Conservation (phyloP, 2,329 filamentous ascomycete species). For the Diaporthe humulicola region DNA sequence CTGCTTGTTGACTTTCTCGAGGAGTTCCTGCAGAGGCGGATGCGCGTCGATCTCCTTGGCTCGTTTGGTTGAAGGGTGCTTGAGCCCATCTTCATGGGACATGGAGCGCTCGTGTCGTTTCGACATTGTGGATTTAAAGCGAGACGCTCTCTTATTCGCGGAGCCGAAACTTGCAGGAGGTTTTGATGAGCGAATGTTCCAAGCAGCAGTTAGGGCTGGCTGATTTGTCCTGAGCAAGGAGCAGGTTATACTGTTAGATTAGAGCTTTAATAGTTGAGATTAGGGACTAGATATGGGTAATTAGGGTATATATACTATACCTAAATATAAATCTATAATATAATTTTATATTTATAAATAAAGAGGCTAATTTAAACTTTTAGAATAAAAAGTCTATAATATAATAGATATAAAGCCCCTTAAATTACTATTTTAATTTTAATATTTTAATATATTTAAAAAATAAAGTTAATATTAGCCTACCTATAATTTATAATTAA, state of each 20-base stretch:
- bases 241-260: neutral
- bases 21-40: conserved; percentile 40
- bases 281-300: neutral
- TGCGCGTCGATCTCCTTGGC: conserved; percentile 45
- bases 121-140: conserved; percentile 26
- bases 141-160: neutral
- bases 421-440: neutral
- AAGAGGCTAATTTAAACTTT: no score
- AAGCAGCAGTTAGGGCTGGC: accelerated
- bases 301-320: neutral
- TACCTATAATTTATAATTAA: no score
- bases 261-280: neutral
- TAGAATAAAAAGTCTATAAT: conserved; percentile 10
- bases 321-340: accelerated
- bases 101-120: conserved; percentile 42
- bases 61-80: conserved; percentile 46
- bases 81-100: conserved; percentile 43
- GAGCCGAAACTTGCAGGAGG: accelerated
- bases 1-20: conserved; percentile 36
- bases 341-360: neutral
- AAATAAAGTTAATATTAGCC: no score
- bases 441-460: no score
- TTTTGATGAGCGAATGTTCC: accelerated
- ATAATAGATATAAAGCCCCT: neutral
- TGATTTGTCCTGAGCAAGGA: neutral